These are phyloP conservation scores for Setaria viridis DNA, from an alignment of 202 grass and related monocot species.

Conservation along the genomic window DNA sequence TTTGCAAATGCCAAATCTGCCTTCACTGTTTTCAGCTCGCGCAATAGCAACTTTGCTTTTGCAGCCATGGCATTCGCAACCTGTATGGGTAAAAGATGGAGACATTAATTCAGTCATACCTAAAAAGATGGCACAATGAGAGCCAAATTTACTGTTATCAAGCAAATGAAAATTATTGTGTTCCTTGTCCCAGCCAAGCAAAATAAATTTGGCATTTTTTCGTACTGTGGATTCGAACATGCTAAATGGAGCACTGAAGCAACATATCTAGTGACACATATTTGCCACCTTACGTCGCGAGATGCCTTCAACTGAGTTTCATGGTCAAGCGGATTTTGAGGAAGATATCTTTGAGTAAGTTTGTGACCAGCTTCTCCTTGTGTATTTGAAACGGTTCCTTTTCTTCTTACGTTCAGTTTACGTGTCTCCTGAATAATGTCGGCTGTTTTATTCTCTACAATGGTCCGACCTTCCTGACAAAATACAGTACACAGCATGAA, in stretches of 20 bases:
- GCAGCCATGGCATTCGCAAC: constrained; percentile 99
- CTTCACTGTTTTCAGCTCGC: constrained; percentile 97
- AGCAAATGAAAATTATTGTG: constrained; percentile 4
- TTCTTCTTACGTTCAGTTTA: constrained; percentile 87
- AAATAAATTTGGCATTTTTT: constrained; percentile 39
- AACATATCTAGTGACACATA: constrained; percentile 63
- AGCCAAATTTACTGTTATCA: not conserved
- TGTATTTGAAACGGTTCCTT: constrained; percentile 58
- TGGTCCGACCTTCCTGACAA: constrained; percentile 84
- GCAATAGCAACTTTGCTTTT: constrained; percentile 91
- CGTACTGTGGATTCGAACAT: not conserved
- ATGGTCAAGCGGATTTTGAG: constrained; percentile 79
- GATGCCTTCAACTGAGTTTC: constrained; percentile 99
- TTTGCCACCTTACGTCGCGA: constrained; percentile 99
- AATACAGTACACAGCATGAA: constrained; percentile 35
- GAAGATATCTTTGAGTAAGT: constrained; percentile 62
- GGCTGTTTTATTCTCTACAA: constrained; percentile 92
- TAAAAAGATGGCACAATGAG: constrained; percentile 18
- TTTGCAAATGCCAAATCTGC: constrained; percentile 96
- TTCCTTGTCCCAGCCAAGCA: constrained; percentile 12
- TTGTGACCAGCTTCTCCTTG: constrained; percentile 65
- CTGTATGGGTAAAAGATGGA: constrained; percentile 45
- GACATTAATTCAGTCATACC: constrained; percentile 31
- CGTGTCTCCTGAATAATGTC: constrained; percentile 94
- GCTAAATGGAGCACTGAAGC: constrained; percentile 27